These are phyloP conservation scores for Hypoxylon fuscum DNA, from an alignment of 495 filamentous ascomycete species.

Conservation along the genomic window DNA sequence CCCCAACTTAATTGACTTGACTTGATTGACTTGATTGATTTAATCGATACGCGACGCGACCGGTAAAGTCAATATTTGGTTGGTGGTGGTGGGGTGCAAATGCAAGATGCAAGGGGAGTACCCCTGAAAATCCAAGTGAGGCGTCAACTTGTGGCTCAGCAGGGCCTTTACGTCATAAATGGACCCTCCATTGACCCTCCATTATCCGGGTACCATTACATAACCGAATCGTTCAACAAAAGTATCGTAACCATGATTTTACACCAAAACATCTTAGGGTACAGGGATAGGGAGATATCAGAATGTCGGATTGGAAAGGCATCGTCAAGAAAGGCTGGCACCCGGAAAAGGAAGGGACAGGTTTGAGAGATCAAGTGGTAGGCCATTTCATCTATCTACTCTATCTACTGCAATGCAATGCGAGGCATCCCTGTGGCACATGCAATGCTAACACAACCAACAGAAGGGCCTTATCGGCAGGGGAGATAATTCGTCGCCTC, in stretches of 20 bases:
- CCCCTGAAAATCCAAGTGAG: neutral
- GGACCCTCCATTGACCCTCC: no score
- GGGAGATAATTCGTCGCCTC: constrained; percentile 41
- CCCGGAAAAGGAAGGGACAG: constrained; percentile 50
- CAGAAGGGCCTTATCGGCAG: constrained; percentile 56
- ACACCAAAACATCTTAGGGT: no score
- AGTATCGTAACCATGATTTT: neutral
- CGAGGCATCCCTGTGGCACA: neutral
- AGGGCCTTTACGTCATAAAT: constrained; percentile 7
- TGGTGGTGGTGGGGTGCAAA: constrained; percentile 7
- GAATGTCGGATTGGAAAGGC: constrained; percentile 51
- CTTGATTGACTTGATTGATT: constrained; percentile 8
- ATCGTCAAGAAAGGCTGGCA: constrained; percentile 56
- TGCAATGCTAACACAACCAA: constrained; percentile 6
- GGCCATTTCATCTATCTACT: constrained; percentile 13
- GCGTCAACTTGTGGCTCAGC: constrained; percentile 23
- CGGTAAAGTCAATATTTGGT: constrained; percentile 43
- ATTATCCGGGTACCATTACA: no score
- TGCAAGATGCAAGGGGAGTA: neutral
- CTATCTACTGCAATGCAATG: neutral
- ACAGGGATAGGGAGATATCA: constrained; percentile 8
- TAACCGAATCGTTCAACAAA: constrained; percentile 17
- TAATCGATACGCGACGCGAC: constrained; percentile 34
- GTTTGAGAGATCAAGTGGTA: constrained; percentile 55
- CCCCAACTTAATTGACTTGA: neutral